phyloP scores from a whole-genome alignment of 345 rosid genomes.

The Clausena lansium region DNA sequence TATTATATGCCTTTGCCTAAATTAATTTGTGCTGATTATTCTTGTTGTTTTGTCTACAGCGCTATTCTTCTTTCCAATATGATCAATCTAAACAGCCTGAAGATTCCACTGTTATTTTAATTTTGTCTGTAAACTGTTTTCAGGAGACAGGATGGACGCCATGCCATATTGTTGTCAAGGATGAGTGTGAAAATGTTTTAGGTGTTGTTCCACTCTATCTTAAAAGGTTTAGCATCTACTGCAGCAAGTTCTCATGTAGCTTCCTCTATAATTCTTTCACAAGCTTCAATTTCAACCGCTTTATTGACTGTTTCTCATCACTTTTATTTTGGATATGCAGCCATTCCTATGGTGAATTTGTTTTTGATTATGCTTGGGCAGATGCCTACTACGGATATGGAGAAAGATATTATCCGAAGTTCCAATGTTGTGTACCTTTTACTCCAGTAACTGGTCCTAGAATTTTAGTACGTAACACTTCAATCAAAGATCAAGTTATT shows the following conservation, averaged over 20 bases:
- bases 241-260: conserved; percentile 9
- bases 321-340: conserved; percentile 43
- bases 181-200: conserved; percentile 58
- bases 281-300: conserved; percentile 5
- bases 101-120: conserved; percentile 2
- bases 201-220: conserved; percentile 95
- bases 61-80: not conserved
- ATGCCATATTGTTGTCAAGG: conserved; percentile 77
- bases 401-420: conserved; percentile 87
- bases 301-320: conserved; percentile 22
- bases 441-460: conserved; percentile 95
- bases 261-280: conserved; percentile 6
- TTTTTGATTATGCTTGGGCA: conserved; percentile 95
- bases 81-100: not conserved
- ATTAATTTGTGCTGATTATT: not conserved
- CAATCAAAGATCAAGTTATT: conserved; percentile 66
- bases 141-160: conserved; percentile 97
- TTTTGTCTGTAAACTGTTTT: conserved; percentile 20
- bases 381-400: conserved; percentile 90
- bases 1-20: not conserved
- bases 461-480: conserved; percentile 61
- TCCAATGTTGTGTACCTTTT: conserved; percentile 95
- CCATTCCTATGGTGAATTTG: conserved; percentile 95
- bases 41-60: not conserved
- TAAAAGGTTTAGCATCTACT: conserved; percentile 62